These are phyloP conservation scores for Pythium periplocum DNA, from an alignment of 352 stramenopile genomes.

Conservation along the genomic window DNA sequence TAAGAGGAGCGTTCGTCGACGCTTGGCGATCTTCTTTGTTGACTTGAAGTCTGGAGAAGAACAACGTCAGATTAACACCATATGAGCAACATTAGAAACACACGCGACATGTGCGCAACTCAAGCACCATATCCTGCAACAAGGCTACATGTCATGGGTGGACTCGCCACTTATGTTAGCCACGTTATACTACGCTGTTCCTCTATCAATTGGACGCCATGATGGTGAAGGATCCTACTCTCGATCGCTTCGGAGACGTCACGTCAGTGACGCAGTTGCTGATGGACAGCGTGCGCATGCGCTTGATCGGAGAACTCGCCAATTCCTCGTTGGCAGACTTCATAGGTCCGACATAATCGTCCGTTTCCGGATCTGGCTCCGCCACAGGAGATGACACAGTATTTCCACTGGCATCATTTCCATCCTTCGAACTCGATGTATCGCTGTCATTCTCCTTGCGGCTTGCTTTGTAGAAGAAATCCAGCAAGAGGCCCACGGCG, in stretches of 20 bases:
- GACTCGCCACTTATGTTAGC: no score
- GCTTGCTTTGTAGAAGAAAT: conserved; percentile 83
- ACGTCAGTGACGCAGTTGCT: conserved; percentile 45
- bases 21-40: no score
- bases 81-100: no score
- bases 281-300: conserved; percentile 66
- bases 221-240: conserved; percentile 51
- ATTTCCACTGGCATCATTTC: neutral
- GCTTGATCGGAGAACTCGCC: conserved; percentile 67
- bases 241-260: conserved; percentile 53
- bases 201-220: conserved; percentile 15
- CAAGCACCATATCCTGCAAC: no score
- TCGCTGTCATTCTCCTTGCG: conserved; percentile 37
- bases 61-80: no score
- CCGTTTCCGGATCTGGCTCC: conserved; percentile 21
- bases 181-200: no score
- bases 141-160: no score
- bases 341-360: conserved; percentile 15
- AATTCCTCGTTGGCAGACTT: conserved; percentile 31
- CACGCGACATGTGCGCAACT: no score
- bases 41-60: no score
- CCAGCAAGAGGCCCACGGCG: conserved; percentile 61
- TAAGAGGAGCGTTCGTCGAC: no score
- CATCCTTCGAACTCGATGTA: neutral
- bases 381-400: conserved; percentile 10